Conservation (phyloP, 2,329 filamentous ascomycete genomes). For the Fusarium pseudoanthophilum region DNA sequence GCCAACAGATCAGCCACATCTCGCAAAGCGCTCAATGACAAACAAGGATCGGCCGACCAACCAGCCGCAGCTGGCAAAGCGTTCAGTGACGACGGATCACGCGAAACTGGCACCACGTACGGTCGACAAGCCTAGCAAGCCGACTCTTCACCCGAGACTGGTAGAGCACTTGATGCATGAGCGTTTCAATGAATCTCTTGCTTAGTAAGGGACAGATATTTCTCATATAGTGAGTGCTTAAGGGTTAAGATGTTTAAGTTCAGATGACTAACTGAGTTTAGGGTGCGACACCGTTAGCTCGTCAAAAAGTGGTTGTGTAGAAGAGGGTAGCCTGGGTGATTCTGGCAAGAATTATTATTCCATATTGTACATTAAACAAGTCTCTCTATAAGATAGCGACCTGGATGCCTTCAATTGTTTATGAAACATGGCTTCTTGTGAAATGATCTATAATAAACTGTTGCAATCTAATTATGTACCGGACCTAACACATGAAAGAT, state of each 20-base stretch:
- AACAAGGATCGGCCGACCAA: fast-evolving
- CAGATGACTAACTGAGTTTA: neutral
- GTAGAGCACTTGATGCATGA: neutral
- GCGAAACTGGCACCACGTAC: neutral
- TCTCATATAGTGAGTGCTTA: neutral
- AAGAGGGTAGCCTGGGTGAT: neutral
- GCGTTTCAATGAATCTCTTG: neutral
- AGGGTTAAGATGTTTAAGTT: neutral
- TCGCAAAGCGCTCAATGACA: neutral
- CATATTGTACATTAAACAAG: neutral
- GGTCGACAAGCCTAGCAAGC: neutral
- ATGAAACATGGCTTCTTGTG: too few species aligned
- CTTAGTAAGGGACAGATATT: neutral
- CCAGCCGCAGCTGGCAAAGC: neutral
- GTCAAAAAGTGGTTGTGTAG: neutral
- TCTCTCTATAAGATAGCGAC: neutral
- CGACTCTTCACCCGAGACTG: neutral
- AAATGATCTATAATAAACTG: too few species aligned
- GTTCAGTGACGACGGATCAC: neutral
- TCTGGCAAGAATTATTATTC: too few species aligned
- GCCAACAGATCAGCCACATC: fast-evolving
- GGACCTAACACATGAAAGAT: fast-evolving
- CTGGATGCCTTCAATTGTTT: too few species aligned
- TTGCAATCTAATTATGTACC: neutral
- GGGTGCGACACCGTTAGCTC: fast-evolving